A percentile compares a stretch with the other conserved stretches of the same genome.
Conservation (phyloP, 2,329 filamentous ascomycete species). For the Calycina herbarum region DNA sequence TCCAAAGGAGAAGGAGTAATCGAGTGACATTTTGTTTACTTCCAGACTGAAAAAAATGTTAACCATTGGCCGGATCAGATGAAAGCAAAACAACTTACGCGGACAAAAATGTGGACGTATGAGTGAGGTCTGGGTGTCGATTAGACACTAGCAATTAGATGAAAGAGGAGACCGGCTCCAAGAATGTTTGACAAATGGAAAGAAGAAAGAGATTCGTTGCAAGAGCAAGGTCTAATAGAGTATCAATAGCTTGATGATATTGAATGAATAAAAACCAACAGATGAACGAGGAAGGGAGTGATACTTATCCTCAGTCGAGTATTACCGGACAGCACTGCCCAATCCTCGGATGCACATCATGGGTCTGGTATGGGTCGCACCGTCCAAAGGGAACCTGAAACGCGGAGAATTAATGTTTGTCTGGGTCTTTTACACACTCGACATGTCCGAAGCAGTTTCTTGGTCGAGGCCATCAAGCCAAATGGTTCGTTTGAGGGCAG, state of each 20-base stretch:
- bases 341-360: constrained; percentile 30
- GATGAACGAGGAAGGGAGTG: constrained; percentile 24
- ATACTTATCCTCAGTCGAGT: constrained; percentile 36
- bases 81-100: constrained; percentile 26
- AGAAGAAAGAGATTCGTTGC: constrained; percentile 35
- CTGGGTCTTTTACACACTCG: constrained; percentile 17
- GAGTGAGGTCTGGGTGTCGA: constrained; percentile 18
- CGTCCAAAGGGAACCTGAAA: constrained; percentile 33
- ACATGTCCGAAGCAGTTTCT: constrained; percentile 34
- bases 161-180: constrained; percentile 35
- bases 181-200: constrained; percentile 23
- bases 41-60: constrained; percentile 50
- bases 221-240: constrained; percentile 32
- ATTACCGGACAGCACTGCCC: constrained; percentile 28
- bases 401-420: constrained; percentile 29
- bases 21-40: constrained; percentile 59
- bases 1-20: constrained; percentile 58
- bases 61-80: constrained; percentile 14
- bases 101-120: constrained; percentile 17
- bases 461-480: constrained; percentile 35
- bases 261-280: constrained; percentile 35
- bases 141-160: constrained; percentile 36
- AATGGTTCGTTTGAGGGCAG: constrained; percentile 37
- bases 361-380: constrained; percentile 27
- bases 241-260: constrained; percentile 25